phyloP scores from a whole-genome alignment of 805 yeast genomes.

The Maudiozyma bulderi region DNA sequence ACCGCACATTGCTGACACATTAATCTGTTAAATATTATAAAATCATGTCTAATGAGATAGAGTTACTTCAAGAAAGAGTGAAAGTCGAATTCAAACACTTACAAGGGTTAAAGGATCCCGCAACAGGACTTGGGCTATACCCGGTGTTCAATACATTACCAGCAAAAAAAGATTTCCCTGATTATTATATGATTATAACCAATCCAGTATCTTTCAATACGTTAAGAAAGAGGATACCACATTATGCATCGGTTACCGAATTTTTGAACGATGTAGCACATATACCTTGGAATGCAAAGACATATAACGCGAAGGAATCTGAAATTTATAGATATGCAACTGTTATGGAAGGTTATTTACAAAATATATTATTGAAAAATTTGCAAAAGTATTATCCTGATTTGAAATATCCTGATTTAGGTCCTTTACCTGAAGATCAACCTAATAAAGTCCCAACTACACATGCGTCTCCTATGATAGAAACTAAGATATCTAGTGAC shows the following conservation, averaged over 20 bases:
- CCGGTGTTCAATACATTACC: conserved; percentile 42
- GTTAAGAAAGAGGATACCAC: conserved; percentile 50
- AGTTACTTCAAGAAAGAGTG: neutral
- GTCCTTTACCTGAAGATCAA: conserved; percentile 51
- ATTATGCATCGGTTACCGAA: conserved; percentile 52
- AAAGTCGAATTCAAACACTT: conserved; percentile 16
- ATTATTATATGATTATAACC: conserved; percentile 69
- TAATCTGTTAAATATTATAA: too few species aligned
- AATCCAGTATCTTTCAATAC: conserved; percentile 77
- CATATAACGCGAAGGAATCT: conserved; percentile 66
- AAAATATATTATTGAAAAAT: conserved; percentile 29
- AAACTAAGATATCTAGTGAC: neutral
- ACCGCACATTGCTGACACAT: too few species aligned
- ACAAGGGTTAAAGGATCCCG: conserved; percentile 18
- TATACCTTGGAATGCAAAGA: conserved; percentile 83
- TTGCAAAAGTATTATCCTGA: conserved; percentile 28
- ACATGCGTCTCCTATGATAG: neutral
- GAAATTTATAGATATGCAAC: conserved; percentile 59
- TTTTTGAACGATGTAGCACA: conserved; percentile 73
- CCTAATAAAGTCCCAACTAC: neutral
- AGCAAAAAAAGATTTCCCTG: conserved; percentile 53
- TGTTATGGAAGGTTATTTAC: conserved; percentile 35
- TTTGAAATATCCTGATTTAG: conserved; percentile 42
- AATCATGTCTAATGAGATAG: neutral
- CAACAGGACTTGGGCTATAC: conserved; percentile 19